These are phyloP conservation scores for Tylopilus sp. DNA, from an alignment of 768 basidiomycete species.

Conservation along the genomic window DNA sequence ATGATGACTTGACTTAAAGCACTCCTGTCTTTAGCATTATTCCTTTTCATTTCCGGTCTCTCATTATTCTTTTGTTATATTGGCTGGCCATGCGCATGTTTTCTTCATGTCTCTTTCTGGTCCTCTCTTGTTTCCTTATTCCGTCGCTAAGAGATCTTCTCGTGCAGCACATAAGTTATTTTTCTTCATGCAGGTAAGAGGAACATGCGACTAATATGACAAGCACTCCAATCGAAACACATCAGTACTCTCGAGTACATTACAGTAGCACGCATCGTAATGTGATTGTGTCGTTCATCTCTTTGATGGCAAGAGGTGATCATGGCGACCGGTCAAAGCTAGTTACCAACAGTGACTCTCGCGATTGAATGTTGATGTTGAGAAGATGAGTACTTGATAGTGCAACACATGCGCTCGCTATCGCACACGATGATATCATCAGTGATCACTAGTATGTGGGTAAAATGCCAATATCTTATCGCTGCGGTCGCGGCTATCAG, in stretches of 20 bases:
- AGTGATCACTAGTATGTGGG: no score
- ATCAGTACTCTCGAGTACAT: constrained; percentile 26
- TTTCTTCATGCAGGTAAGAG: constrained; percentile 29
- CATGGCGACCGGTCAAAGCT: neutral
- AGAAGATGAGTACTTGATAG: neutral
- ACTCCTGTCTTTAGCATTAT: constrained; percentile 32
- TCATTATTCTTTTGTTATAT: constrained; percentile 17
- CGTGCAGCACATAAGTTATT: constrained; percentile 16
- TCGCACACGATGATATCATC: no score
- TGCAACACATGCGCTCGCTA: neutral
- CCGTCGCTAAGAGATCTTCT: constrained; percentile 13
- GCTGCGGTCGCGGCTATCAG: no score
- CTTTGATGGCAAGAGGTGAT: neutral
- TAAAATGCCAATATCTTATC: no score
- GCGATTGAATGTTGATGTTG: neutral
- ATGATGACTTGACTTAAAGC: constrained; percentile 12
- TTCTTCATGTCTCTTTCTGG: constrained; percentile 10
- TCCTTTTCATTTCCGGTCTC: constrained; percentile 18
- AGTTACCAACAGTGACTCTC: neutral
- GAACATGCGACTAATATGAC: constrained; percentile 23
- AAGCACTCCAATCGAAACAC: constrained; percentile 15
- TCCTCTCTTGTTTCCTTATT: constrained; percentile 15
- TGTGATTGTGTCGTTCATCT: constrained; percentile 16
- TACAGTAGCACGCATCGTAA: constrained; percentile 26
- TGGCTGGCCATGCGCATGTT: constrained; percentile 28